phyloP scores from a whole-genome alignment of 2,329 filamentous ascomycete genomes.

The Pseudonectria foliicola region DNA sequence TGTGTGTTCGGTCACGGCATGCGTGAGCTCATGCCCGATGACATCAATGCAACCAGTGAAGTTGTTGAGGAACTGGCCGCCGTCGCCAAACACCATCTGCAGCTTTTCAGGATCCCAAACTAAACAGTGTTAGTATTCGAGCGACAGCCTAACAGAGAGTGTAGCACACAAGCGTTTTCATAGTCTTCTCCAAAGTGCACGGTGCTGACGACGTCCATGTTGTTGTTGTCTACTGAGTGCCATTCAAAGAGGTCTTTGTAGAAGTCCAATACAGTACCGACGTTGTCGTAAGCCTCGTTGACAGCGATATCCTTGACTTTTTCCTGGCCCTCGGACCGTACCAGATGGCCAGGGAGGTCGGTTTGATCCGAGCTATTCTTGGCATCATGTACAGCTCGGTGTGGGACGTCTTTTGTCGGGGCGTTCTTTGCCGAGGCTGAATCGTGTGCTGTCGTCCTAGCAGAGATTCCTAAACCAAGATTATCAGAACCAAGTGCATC shows the following conservation, averaged over 20 bases:
- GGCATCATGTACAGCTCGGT: slow-evolving; percentile 40
- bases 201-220: slow-evolving; percentile 42
- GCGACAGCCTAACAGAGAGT: not conserved
- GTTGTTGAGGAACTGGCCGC: slow-evolving; percentile 42
- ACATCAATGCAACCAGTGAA: slow-evolving; percentile 48
- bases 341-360: slow-evolving; percentile 34
- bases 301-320: slow-evolving; percentile 33
- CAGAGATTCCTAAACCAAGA: not conserved
- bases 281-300: slow-evolving; percentile 44
- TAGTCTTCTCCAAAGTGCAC: slow-evolving; percentile 45
- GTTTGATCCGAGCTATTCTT: slow-evolving; percentile 29
- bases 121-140: slow-evolving; percentile 10
- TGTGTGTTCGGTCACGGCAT: slow-evolving; percentile 46
- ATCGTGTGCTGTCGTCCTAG: slow-evolving; percentile 11
- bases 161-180: slow-evolving; percentile 42
- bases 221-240: slow-evolving; percentile 45
- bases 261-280: slow-evolving; percentile 42
- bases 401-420: slow-evolving; percentile 21
- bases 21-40: slow-evolving; percentile 51
- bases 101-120: slow-evolving; percentile 42
- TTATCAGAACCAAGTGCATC: too few relatives aligned
- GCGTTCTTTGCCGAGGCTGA: slow-evolving; percentile 7
- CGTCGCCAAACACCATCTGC: slow-evolving; percentile 52
- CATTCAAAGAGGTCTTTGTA: slow-evolving; percentile 43
- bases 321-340: slow-evolving; percentile 36